These are phyloP conservation scores for Staphylotrichum tortipilum DNA, from an alignment of 495 filamentous ascomycete species.

Conservation along the genomic window DNA sequence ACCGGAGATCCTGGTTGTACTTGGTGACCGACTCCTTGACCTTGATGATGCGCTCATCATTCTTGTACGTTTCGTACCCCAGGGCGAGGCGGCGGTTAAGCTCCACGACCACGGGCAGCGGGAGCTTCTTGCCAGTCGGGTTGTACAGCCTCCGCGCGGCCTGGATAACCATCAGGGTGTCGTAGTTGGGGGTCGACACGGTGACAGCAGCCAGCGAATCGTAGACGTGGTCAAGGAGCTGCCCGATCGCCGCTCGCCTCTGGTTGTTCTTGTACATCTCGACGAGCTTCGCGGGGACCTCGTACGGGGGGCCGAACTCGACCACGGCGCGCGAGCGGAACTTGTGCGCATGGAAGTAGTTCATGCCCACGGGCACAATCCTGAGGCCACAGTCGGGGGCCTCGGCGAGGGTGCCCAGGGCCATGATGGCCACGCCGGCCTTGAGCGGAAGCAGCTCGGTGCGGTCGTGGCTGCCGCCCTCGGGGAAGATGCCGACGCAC, in stretches of 20 bases:
- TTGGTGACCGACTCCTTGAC: constrained; percentile 69
- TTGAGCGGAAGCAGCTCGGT: constrained; percentile 90
- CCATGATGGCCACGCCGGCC: constrained; percentile 97
- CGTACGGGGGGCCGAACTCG: constrained; percentile 85
- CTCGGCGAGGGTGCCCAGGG: constrained; percentile 81
- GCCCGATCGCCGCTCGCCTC: constrained; percentile 72
- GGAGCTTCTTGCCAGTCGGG: constrained; percentile 85
- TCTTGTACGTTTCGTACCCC: constrained; percentile 87
- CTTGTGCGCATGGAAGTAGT: constrained; percentile 99
- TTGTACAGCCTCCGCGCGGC: constrained; percentile 91
- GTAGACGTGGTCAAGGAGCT: constrained; percentile 77
- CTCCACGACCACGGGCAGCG: constrained; percentile 89
- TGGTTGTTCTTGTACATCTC: constrained; percentile 76
- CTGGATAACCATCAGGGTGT: constrained; percentile 97
- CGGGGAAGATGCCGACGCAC: constrained; percentile 94
- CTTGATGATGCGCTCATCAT: constrained; percentile 74
- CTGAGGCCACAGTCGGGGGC: constrained; percentile 85
- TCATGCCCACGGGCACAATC: constrained; percentile 99
- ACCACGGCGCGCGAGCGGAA: constrained; percentile 95
- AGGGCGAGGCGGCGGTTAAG: constrained; percentile 88
- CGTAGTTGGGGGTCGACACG: constrained; percentile 88
- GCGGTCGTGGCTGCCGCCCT: constrained; percentile 94
- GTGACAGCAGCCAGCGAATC: constrained; percentile 80
- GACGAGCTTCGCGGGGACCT: constrained; percentile 72
- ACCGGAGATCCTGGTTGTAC: constrained; percentile 84